Evolutionary conservation across 1,139 yeast genomes (phyloP).

Genomic region (Arxiozyma heterogenica): DNA sequence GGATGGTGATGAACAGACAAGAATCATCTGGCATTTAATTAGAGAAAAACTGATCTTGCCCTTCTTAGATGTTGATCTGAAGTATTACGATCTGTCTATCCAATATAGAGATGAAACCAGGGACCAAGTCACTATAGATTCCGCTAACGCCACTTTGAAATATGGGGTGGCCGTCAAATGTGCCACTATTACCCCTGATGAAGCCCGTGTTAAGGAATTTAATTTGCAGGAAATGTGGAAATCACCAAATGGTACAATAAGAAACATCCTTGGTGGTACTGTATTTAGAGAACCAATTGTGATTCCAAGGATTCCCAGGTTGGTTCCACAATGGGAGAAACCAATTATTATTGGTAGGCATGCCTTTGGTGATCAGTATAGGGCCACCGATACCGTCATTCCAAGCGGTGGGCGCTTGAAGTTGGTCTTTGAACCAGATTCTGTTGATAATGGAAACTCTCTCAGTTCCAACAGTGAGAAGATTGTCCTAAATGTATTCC

Average conservation of each 20-base stretch:
- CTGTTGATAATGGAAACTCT: slow-evolving; percentile 40
- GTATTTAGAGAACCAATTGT: slow-evolving; percentile 96
- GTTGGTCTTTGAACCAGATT: slow-evolving; percentile 68
- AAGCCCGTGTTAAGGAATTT: slow-evolving; percentile 86
- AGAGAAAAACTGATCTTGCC: slow-evolving; percentile 76
- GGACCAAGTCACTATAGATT: slow-evolving; percentile 80
- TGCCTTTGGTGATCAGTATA: slow-evolving; percentile 94
- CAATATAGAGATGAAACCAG: slow-evolving; percentile 78
- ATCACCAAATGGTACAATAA: slow-evolving; percentile 92
- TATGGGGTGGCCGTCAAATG: slow-evolving; percentile 92
- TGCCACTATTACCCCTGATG: slow-evolving; percentile 98
- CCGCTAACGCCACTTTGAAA: slow-evolving; percentile 82
- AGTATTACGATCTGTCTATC: slow-evolving; percentile 85
- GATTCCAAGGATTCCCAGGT: slow-evolving; percentile 77
- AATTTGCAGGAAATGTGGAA: slow-evolving; percentile 91
- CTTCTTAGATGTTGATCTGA: slow-evolving; percentile 75
- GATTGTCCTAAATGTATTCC: slow-evolving; percentile 40
- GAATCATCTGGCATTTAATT: slow-evolving; percentile 84
- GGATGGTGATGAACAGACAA: slow-evolving; percentile 96
- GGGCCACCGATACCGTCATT: slow-evolving; percentile 76
- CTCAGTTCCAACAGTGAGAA: slow-evolving; percentile 24
- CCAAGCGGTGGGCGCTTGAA: slow-evolving; percentile 74
- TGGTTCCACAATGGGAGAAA: slow-evolving; percentile 88
- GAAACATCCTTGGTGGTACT: slow-evolving; percentile 91
- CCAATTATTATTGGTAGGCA: slow-evolving; percentile 96